These are phyloP conservation scores for Termitomyces sp. DNA, from an alignment of 768 basidiomycete genomes.

Conservation along the genomic window DNA sequence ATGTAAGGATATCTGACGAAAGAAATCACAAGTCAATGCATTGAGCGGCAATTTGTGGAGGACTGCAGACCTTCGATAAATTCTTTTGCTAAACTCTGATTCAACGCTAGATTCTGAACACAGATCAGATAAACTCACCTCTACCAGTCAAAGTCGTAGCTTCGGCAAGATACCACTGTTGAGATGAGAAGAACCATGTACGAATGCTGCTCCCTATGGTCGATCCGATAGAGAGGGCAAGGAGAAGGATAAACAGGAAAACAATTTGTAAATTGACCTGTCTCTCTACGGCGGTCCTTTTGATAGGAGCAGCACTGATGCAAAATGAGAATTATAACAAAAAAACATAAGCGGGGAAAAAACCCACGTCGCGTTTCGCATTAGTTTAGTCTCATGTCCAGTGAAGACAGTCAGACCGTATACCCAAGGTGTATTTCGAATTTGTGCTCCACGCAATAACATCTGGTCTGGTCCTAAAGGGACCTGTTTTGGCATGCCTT, in stretches of 20 bases:
- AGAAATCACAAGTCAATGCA: slow-evolving; percentile 13
- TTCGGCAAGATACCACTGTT: slow-evolving; percentile 90
- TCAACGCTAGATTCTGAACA: slow-evolving; percentile 2
- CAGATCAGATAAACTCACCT: slow-evolving; percentile 40
- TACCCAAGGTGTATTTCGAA: slow-evolving; percentile 95
- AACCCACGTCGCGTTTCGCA: slow-evolving; percentile 95
- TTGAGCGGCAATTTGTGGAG: background rate
- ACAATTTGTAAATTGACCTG: slow-evolving; percentile 97
- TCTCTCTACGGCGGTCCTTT: slow-evolving; percentile 91
- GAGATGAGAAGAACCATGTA: slow-evolving; percentile 81
- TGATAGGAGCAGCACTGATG: slow-evolving; percentile 90
- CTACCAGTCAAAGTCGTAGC: slow-evolving; percentile 54
- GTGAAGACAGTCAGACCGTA: slow-evolving; percentile 94
- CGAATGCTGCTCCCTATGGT: slow-evolving; percentile 91
- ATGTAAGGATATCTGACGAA: slow-evolving; percentile 84
- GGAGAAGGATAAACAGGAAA: slow-evolving; percentile 85
- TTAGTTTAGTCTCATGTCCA: slow-evolving; percentile 97
- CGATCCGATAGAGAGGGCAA: slow-evolving; percentile 86
- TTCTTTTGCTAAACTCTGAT: slow-evolving; percentile 47
- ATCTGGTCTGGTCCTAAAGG: slow-evolving; percentile 95
- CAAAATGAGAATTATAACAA: background rate
- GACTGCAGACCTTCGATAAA: slow-evolving; percentile 74
- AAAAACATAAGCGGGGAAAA: background rate
- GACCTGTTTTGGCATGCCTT: slow-evolving; percentile 70
- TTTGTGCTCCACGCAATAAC: slow-evolving; percentile 88